phyloP scores from a whole-genome alignment of 257 asterid species.

The Craterostigma plantagineum region DNA sequence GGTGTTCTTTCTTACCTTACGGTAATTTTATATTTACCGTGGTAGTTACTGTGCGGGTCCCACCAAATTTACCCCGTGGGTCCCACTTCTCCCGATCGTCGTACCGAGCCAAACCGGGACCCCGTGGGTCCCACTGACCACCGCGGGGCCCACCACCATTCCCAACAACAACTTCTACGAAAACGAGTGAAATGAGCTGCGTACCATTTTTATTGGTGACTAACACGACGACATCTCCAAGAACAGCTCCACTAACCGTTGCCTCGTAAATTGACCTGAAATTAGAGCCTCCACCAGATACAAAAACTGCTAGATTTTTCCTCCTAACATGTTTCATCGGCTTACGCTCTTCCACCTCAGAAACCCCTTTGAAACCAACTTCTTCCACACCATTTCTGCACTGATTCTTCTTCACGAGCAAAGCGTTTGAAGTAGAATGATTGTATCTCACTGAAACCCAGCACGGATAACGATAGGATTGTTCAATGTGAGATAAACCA shows the following conservation, averaged over 20 bases:
- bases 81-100: no score
- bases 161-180: neutral
- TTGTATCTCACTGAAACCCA: no score
- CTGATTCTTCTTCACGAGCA: neutral
- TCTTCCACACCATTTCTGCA: constrained; percentile 14
- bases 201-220: constrained; percentile 71
- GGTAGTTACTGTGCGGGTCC: no score
- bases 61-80: no score
- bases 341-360: constrained; percentile 10
- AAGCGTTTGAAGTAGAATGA: no score
- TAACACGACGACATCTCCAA: constrained; percentile 46
- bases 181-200: neutral
- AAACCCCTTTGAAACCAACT: constrained; percentile 9
- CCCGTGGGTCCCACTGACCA: constrained; percentile 9
- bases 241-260: constrained; percentile 27
- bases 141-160: constrained; percentile 10
- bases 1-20: no score
- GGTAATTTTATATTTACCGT: no score
- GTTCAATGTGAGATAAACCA: no score
- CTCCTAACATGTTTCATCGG: constrained; percentile 14
- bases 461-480: no score
- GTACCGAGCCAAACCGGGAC: no score
- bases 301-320: constrained; percentile 75
- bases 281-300: constrained; percentile 95
- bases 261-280: constrained; percentile 68